Evolutionary conservation across 495 filamentous ascomycete genomes (phyloP), one percentile per base, ranked within the genome.

Genomic region (Podospora sp.): DNA sequence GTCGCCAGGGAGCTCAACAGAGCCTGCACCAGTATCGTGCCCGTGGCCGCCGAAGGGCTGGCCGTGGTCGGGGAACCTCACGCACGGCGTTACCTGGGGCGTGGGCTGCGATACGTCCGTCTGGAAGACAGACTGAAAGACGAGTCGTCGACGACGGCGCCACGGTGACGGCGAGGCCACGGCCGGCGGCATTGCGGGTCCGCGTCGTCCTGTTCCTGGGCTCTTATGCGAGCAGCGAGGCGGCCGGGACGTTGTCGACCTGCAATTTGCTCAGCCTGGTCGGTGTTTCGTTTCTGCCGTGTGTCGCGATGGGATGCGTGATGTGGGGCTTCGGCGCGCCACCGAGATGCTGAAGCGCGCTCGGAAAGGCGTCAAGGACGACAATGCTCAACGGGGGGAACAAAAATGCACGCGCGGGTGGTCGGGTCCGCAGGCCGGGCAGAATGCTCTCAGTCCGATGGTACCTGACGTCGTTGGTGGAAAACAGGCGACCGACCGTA

Each of bases 61-160:
- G 12, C 79, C 79, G 2, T 74, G 69, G 27, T 75, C 73, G 14
- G 78, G 61, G 59, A 78, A 79, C 21, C 62, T 64, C 55, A 70
- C 65, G 25, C 70, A 73, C 49, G 81, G 79, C 7, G 78, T 81
- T 7, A 78, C 75, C 60, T 72, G 69, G 12, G 82, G 80, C 55
- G 82, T 80, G 40, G 82, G 77, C 65, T 80, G 78, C 9, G 80
- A 78, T 66, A 78, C 65, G 50, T 80, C 76, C 16, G 72, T 74
- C 57, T 78, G 77, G 70, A 86, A 87, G 71, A 86, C 84, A 0
- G 83, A 86, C 67, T 84, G 78, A 68, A 86, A 80, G 29, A 82
- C 75, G 63, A 77, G 77, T 62, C 77, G 77, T 26, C 73, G 79
- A 11, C 77, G 79, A 63, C 78, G 73, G 66, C 73, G 72, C 79